phyloP scores from a whole-genome alignment of 225 moss, liverwort and hornwort species.

The Bryum argenteum region DNA sequence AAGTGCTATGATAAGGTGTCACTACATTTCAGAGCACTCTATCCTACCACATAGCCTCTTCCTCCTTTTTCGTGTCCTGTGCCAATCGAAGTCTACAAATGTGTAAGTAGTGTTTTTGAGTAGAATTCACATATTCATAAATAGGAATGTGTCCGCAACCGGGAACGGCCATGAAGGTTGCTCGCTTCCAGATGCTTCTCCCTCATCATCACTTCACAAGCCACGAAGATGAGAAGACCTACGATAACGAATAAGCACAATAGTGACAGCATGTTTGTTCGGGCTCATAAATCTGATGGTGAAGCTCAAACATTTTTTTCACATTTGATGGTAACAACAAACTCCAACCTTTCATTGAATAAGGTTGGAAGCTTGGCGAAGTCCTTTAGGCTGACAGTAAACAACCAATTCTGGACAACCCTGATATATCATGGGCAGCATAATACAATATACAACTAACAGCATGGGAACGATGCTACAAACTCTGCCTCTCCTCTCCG shows the following conservation, averaged over 20 bases:
- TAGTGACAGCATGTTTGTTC: constrained; percentile 5
- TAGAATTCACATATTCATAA: too few species aligned
- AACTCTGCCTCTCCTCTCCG: constrained; percentile 17
- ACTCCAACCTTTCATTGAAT: constrained; percentile 13
- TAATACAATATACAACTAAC: constrained; percentile 49
- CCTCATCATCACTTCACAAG: constrained; percentile 1
- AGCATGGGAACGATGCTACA: constrained; percentile 14
- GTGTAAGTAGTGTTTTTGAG: too few species aligned
- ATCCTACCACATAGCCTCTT: too few species aligned
- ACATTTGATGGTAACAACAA: not conserved
- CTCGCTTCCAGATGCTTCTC: too few species aligned
- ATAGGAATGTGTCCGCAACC: too few species aligned
- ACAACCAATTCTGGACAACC: constrained; percentile 18
- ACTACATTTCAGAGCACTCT: too few species aligned
- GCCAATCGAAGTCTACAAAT: too few species aligned
- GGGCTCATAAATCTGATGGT: constrained; percentile 2
- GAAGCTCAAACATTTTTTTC: constrained; percentile 1
- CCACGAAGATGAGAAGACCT: not conserved
- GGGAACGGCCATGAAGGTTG: too few species aligned
- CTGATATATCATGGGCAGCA: constrained; percentile 25
- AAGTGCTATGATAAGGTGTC: too few species aligned
- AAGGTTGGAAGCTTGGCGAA: constrained; percentile 9
- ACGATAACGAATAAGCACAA: not conserved
- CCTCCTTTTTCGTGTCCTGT: too few species aligned
- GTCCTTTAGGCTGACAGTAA: constrained; percentile 27